Conservation (phyloP, 2,329 filamentous ascomycete species). For the Calonectria pauciramosa region DNA sequence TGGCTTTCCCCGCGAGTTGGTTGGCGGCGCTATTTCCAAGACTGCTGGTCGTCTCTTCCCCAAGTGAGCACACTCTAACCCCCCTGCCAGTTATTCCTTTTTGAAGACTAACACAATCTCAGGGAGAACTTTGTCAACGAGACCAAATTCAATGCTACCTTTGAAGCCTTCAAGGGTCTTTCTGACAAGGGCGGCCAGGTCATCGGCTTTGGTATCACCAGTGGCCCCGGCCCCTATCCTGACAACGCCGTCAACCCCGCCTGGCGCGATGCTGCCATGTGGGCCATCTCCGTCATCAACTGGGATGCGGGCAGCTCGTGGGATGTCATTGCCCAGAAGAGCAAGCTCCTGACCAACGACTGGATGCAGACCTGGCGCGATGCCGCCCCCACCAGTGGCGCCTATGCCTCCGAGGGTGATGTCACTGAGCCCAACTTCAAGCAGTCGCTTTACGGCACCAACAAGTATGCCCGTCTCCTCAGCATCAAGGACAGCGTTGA, state of each 20-base stretch:
- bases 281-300: constrained; percentile 52
- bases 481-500: constrained; percentile 38
- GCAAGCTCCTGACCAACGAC: constrained; percentile 37
- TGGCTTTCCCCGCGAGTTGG: constrained; percentile 34
- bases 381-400: constrained; percentile 30
- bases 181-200: constrained; percentile 57
- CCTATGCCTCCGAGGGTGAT: constrained; percentile 41
- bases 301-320: constrained; percentile 42
- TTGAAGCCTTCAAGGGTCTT: constrained; percentile 53
- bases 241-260: constrained; percentile 63
- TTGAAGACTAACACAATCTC: not conserved
- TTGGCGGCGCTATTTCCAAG: constrained; percentile 32
- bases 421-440: constrained; percentile 40
- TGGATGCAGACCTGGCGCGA: constrained; percentile 47
- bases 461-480: constrained; percentile 37
- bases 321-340: constrained; percentile 29
- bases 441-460: constrained; percentile 37
- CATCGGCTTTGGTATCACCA: constrained; percentile 56
- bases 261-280: constrained; percentile 60
- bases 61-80: constrained; percentile 3
- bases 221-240: constrained; percentile 48
- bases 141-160: constrained; percentile 49
- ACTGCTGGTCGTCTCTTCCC: constrained; percentile 42
- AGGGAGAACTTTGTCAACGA: constrained; percentile 37
- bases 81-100: not conserved